Conservation (phyloP, 345 rosid genomes). For the Stellera chamaejasme region DNA sequence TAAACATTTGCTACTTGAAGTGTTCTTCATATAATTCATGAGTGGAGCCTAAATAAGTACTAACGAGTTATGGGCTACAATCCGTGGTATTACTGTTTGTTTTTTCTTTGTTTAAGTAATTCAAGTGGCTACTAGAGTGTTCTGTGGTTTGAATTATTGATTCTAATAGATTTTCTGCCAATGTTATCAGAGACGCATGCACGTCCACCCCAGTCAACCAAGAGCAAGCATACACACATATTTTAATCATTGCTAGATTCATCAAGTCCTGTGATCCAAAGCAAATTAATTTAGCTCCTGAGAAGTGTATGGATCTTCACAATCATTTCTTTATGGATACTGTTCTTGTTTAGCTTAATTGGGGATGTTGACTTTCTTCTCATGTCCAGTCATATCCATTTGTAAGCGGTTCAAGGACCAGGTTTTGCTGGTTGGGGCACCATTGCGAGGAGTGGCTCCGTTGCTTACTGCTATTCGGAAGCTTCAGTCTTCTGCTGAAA, state of each 20-base stretch:
- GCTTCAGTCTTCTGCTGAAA: slow-evolving; percentile 61
- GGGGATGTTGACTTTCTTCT: slow-evolving; percentile 14
- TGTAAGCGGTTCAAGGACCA: slow-evolving; percentile 83
- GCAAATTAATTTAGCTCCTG: slow-evolving; percentile 70
- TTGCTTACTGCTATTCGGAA: slow-evolving; percentile 63
- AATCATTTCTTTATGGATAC: not conserved
- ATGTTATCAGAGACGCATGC: slow-evolving; percentile 41
- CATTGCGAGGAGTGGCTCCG: slow-evolving; percentile 69
- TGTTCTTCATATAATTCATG: too few relatives aligned
- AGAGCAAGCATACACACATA: slow-evolving; percentile 41
- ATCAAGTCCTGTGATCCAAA: slow-evolving; percentile 50
- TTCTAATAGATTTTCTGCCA: not conserved
- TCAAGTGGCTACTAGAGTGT: not conserved
- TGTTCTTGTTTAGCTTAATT: not conserved
- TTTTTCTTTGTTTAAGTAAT: not conserved
- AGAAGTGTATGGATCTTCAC: slow-evolving; percentile 46
- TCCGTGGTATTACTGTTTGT: not conserved
- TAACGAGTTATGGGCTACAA: too few relatives aligned
- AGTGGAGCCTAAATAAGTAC: too few relatives aligned
- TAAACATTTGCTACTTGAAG: too few relatives aligned
- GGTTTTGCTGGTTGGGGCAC: slow-evolving; percentile 49
- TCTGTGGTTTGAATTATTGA: not conserved
- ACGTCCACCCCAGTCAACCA: slow-evolving; percentile 31
- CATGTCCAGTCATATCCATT: slow-evolving; percentile 48
- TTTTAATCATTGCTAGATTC: slow-evolving; percentile 44